phyloP scores from a whole-genome alignment of 306 rosid genomes.

The Inga oerstediana region DNA sequence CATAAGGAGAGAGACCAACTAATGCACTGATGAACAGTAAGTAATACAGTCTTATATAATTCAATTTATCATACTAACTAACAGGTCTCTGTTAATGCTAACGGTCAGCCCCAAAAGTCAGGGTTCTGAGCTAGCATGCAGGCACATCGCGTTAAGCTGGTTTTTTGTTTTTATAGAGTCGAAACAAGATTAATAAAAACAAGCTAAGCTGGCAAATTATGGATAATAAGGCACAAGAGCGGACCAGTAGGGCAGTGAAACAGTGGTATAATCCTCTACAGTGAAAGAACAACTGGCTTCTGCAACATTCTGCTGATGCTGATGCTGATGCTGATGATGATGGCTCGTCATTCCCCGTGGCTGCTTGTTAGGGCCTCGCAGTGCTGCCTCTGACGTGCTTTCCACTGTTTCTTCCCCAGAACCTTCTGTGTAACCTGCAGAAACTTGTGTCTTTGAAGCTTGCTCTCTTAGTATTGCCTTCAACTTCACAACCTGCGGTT shows the following conservation, averaged over 20 bases:
- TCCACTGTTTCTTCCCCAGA: constrained; percentile 88
- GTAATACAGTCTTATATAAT: background rate
- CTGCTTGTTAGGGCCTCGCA: constrained; percentile 47
- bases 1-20: background rate
- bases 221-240: constrained; percentile 61
- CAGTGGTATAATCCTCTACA: constrained; percentile 62
- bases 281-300: constrained; percentile 58
- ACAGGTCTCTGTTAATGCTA: background rate
- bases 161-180: background rate
- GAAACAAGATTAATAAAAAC: background rate
- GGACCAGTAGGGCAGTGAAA: constrained; percentile 69
- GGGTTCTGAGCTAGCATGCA: background rate
- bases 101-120: background rate
- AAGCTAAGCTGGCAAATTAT: background rate
- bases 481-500: constrained; percentile 65
- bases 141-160: background rate
- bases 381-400: constrained; percentile 59
- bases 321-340: constrained; percentile 45
- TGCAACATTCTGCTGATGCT: constrained; percentile 38
- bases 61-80: background rate
- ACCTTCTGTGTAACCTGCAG: constrained; percentile 61
- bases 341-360: constrained; percentile 23
- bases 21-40: background rate
- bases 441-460: constrained; percentile 53
- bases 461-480: constrained; percentile 69